Evolutionary conservation across 768 basidiomycete genomes (phyloP).

Genomic region (Hortiboletus campestris): DNA sequence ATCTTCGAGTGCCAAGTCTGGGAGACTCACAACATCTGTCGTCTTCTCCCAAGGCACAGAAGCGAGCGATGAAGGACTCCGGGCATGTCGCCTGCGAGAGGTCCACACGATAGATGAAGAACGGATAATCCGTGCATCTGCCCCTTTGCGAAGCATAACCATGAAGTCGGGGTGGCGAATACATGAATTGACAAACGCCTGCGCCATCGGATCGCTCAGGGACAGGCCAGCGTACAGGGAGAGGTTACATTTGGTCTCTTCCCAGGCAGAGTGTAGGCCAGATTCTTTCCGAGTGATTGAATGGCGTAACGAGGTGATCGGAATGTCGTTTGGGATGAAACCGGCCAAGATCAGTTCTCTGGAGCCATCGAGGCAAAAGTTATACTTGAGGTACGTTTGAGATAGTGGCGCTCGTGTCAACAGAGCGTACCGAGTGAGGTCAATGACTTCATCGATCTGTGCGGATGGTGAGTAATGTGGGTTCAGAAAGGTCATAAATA

Average conservation of each 20-base stretch:
- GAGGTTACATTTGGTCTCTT: constrained; percentile 30
- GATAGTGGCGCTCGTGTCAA: constrained; percentile 12
- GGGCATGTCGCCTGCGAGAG: constrained; percentile 27
- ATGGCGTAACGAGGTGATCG: constrained; percentile 22
- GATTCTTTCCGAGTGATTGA: constrained; percentile 17
- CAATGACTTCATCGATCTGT: constrained; percentile 32
- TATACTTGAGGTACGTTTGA: constrained; percentile 24
- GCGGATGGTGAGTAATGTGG: not conserved
- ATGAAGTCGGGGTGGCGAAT: constrained; percentile 31
- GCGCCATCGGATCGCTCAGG: constrained; percentile 27
- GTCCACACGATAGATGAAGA: constrained; percentile 28
- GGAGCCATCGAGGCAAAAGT: constrained; percentile 21
- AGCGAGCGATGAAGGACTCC: constrained; percentile 25
- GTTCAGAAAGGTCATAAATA: not conserved
- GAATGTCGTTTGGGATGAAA: constrained; percentile 29
- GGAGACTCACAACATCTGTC: constrained; percentile 12
- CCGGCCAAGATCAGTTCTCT: constrained; percentile 31
- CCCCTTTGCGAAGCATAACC: constrained; percentile 33
- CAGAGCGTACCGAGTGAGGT: constrained; percentile 29
- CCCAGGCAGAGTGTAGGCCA: constrained; percentile 19
- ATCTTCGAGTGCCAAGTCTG: constrained; percentile 26
- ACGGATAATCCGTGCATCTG: constrained; percentile 24
- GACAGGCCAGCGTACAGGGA: constrained; percentile 27
- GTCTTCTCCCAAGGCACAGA: constrained; percentile 26
- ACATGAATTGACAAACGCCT: constrained; percentile 32